These are phyloP conservation scores for Pseudognaphalium luteoalbum DNA, from an alignment of 129 eudicot genomes.

Conservation along the genomic window DNA sequence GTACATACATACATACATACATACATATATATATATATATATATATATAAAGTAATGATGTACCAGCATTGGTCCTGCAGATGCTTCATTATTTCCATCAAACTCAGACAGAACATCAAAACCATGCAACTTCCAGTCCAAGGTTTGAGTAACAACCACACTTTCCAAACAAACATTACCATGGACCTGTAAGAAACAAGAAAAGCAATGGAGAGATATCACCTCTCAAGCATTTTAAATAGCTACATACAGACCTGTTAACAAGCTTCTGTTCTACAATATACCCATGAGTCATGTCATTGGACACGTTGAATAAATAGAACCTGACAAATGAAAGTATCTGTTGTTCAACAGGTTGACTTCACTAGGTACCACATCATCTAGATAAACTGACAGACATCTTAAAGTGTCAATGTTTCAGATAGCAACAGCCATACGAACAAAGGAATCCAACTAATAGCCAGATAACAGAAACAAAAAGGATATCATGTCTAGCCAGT, in stretches of 20 bases:
- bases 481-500: not conserved
- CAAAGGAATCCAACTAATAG: conserved; percentile 9
- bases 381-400: not conserved
- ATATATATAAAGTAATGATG: not conserved
- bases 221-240: not conserved
- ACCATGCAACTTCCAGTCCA: conserved; percentile 94
- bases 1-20: too few relatives aligned
- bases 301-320: not conserved
- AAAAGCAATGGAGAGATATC: not conserved
- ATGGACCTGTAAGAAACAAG: conserved; percentile 57
- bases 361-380: not conserved
- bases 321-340: not conserved
- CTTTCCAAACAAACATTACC: conserved; percentile 92
- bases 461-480: not conserved
- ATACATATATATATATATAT: conserved; percentile 8
- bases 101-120: conserved; percentile 91
- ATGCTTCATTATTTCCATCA: conserved; percentile 72
- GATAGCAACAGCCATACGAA: not conserved
- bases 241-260: conserved; percentile 7
- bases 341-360: not conserved
- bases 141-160: conserved; percentile 83
- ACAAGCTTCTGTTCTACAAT: not conserved
- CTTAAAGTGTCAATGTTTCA: conserved; percentile 5
- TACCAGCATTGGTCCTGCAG: conserved; percentile 88
- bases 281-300: not conserved